Conservation (phyloP, 179 eudicot species). For the Beta corolliflora region DNA sequence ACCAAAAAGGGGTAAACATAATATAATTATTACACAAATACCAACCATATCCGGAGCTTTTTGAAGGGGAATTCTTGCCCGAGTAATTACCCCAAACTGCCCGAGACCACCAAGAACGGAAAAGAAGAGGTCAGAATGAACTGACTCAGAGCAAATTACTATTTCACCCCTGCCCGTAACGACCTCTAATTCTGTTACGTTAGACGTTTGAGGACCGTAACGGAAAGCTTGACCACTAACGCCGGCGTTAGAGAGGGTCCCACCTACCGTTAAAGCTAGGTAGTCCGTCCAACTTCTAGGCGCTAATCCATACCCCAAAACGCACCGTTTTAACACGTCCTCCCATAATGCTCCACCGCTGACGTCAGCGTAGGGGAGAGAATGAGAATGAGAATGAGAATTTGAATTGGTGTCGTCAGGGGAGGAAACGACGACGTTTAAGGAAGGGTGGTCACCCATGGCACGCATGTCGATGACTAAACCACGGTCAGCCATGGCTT, state of each 20-base stretch:
- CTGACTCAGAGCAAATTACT: constrained; percentile 44
- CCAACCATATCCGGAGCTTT: constrained; percentile 66
- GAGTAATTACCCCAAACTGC: constrained; percentile 79
- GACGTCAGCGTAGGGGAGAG: constrained; percentile 56
- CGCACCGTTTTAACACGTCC: constrained; percentile 66
- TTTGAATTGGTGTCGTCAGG: neutral
- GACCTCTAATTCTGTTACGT: constrained; percentile 77
- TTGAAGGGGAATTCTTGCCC: constrained; percentile 69
- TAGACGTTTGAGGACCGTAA: constrained; percentile 72
- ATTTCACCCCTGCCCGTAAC: constrained; percentile 80
- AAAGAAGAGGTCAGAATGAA: constrained; percentile 54
- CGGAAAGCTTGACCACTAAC: constrained; percentile 82
- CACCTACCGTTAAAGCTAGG: constrained; percentile 77
- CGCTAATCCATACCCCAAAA: constrained; percentile 47
- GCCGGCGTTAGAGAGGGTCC: constrained; percentile 84
- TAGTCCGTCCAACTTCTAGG: constrained; percentile 94
- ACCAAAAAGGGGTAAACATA: neutral
- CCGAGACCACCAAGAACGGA: constrained; percentile 86
- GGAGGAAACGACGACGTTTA: constrained; percentile 27
- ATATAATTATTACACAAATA: neutral
- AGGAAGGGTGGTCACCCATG: constrained; percentile 23
- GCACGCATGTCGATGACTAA: constrained; percentile 72
- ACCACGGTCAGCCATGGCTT: constrained; percentile 69
- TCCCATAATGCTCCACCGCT: constrained; percentile 89
- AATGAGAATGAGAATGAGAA: neutral